phyloP scores from a whole-genome alignment of 2,329 filamentous ascomycete species.

The Seiridium cupressi region DNA sequence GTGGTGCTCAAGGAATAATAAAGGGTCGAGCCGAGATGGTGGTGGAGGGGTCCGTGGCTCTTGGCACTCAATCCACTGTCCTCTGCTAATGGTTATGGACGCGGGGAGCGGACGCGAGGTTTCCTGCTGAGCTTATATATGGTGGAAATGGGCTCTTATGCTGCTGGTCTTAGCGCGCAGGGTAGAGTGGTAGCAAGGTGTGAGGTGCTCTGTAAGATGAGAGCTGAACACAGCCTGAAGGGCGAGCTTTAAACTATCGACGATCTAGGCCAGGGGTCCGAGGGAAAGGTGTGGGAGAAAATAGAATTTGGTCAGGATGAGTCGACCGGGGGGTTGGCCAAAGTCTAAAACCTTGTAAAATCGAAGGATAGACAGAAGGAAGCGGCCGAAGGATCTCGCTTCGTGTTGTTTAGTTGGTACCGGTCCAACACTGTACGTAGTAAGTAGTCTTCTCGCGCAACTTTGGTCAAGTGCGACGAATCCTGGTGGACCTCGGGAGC shows the following conservation, averaged over 20 bases:
- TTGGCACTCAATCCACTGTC: neutral
- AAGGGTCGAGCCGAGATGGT: neutral
- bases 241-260: neutral
- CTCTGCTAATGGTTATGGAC: neutral
- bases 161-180: neutral
- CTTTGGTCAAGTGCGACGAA: no score
- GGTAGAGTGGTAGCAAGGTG: neutral
- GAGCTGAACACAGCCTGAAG: constrained; percentile 4
- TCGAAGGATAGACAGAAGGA: no score
- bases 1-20: neutral
- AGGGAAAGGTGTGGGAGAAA: neutral
- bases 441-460: no score
- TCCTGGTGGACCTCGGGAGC: no score
- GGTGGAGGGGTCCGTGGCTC: neutral
- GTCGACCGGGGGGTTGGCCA: neutral
- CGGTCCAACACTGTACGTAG: no score
- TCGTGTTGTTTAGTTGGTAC: no score
- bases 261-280: neutral
- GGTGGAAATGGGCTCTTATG: neutral
- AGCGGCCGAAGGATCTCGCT: no score
- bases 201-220: neutral
- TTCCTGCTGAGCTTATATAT: neutral
- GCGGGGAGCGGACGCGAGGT: neutral
- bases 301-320: neutral
- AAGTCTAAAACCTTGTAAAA: no score